A percentile compares a stretch with the other conserved stretches of the same genome.
These are phyloP conservation scores for Candida sanyaensis DNA, from an alignment of 1,139 yeast species.

Conservation along the genomic window DNA sequence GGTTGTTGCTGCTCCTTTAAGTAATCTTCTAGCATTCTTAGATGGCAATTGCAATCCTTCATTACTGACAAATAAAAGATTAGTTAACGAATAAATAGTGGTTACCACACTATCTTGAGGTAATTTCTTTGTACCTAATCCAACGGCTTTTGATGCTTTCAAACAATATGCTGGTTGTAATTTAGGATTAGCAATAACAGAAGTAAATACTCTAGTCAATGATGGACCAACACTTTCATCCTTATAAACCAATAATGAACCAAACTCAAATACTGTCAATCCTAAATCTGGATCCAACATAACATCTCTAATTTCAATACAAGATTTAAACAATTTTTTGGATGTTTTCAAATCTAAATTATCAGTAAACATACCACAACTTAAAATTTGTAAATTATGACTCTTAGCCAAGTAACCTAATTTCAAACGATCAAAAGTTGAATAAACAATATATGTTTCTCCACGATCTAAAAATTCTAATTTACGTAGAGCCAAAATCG, in stretches of 20 bases:
- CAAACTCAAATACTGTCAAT: constrained; percentile 52
- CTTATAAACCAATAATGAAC: constrained; percentile 52
- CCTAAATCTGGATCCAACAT: constrained; percentile 51
- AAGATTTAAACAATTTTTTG: constrained; percentile 36
- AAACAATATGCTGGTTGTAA: constrained; percentile 31
- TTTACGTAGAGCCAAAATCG: constrained; percentile 39
- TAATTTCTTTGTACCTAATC: constrained; percentile 46
- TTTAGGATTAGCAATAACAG: constrained; percentile 48
- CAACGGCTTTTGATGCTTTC: constrained; percentile 42
- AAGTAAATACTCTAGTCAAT: constrained; percentile 51
- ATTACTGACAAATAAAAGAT: constrained; percentile 63
- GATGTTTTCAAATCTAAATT: constrained; percentile 36
- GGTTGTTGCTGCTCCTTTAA: constrained; percentile 5
- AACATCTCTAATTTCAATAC: constrained; percentile 41
- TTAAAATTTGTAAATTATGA: constrained; percentile 40
- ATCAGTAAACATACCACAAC: constrained; percentile 46
- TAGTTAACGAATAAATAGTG: constrained; percentile 82
- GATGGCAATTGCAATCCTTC: constrained; percentile 27
- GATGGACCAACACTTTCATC: constrained; percentile 48
- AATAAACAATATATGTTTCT: constrained; percentile 46
- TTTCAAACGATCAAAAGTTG: constrained; percentile 39
- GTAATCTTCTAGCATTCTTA: constrained; percentile 28
- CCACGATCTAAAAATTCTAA: constrained; percentile 48
- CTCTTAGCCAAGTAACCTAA: constrained; percentile 45
- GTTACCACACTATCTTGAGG: constrained; percentile 84